phyloP scores from a whole-genome alignment of 106 monocot species.

The Dendrobium nobile region DNA sequence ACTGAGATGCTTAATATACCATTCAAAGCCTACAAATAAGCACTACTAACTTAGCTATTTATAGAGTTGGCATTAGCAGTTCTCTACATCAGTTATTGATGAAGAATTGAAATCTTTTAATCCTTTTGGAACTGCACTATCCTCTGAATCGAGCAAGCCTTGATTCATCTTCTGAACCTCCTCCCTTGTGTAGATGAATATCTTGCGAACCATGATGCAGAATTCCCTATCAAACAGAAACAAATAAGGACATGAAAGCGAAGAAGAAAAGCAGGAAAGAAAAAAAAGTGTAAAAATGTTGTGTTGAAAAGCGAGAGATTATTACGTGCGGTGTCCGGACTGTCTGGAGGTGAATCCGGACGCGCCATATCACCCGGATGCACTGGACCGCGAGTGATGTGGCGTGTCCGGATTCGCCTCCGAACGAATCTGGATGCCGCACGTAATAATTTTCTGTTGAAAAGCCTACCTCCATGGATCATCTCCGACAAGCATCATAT shows the following conservation, averaged over 20 bases:
- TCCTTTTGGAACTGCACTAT: slow-evolving; percentile 3
- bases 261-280: not conserved
- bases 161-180: slow-evolving; percentile 16
- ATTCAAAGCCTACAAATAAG: not conserved
- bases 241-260: not conserved
- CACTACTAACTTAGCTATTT: not conserved
- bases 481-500: slow-evolving; percentile 95
- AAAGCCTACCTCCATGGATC: slow-evolving; percentile 78
- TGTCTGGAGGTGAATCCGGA: no score
- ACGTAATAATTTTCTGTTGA: not conserved
- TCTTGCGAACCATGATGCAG: slow-evolving; percentile 17
- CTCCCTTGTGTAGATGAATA: slow-evolving; percentile 9
- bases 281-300: not conserved
- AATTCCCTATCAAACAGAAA: slow-evolving; percentile 2
- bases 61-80: not conserved
- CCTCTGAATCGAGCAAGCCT: not conserved
- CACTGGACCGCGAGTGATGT: no score
- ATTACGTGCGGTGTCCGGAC: no score
- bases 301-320: not conserved
- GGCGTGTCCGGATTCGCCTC: no score
- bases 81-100: not conserved
- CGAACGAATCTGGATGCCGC: no score
- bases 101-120: not conserved
- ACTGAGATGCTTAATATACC: not conserved
- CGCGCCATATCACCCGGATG: no score